Base-by-base conservation (phyloP, 768 basidiomycete genomes). In the Daedaleopsis sinensis region DNA sequence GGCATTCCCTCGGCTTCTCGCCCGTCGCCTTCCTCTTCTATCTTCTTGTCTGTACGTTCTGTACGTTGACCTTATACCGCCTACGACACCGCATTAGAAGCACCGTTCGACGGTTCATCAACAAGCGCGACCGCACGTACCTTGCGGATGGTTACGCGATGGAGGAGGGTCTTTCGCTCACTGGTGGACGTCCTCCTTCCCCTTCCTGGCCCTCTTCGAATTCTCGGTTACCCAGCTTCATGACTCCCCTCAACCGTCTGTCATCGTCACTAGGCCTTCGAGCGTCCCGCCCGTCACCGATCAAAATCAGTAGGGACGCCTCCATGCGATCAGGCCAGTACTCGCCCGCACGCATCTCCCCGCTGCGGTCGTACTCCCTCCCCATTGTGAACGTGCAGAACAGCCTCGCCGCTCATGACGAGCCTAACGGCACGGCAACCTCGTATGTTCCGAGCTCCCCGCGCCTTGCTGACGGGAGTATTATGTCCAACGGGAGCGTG, bases 1-100 rank as follows among this genome's bases (percentile, higher is more conserved):
- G 88, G 32, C 75, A 81, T 35, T 84, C 88, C 0, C 82, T 93
- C 35, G 90, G 90, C 0, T 91, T 92, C 71, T 90, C 91, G 6
- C 85, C 85, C 9, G 77, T 89, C 21, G 70, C 84, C n/a, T 75
- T 88, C 66, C 63, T 90, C 9, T 78, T 89, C 67, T 88, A 84
- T 70, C 60, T 80, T 16, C 62, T 80, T 58, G 62, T 83, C 23
- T 65, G 84, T 27, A 72, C 76, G 42, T 47, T 84, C 42, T 44
- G 86, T 23, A 57, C 80, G 16, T 71, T 81, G 49, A 63, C 86
- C 43, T 70, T 72, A 24, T 85, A 78, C 61, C 87, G 90, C 5
- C 69, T 93, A 60, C 84, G 89, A 35, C 82, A 84, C 50, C 78
- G 79, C 39, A 68, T 90, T 12, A 78, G 84, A 19, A 69, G 77